A percentile compares a stretch with the other conserved stretches of the same genome.
phyloP scores from a whole-genome alignment of 176 grass and related monocot species.

The Thalia dealbata region DNA sequence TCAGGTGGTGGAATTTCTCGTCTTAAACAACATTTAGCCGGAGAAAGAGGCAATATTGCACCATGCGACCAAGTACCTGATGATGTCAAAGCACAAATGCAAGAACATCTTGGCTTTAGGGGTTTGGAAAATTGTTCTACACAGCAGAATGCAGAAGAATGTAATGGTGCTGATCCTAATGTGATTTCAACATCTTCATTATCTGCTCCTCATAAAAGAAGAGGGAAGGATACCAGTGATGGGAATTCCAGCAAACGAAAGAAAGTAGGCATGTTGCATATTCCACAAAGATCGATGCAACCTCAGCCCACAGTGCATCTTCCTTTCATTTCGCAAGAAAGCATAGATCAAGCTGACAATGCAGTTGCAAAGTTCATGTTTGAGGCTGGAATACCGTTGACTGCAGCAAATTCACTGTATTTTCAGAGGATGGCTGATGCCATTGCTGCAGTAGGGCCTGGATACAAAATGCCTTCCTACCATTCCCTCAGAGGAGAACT shows the following conservation, averaged over 20 bases:
- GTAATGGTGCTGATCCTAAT: constrained; percentile 11
- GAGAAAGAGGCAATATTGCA: constrained; percentile 30
- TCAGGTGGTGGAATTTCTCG: constrained; percentile 26
- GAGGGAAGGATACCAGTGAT: constrained; percentile 13
- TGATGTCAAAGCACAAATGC: constrained; percentile 28
- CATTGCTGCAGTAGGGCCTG: constrained; percentile 15
- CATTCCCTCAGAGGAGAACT: constrained; percentile 1
- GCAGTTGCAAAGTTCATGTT: constrained; percentile 16
- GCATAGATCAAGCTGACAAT: constrained; percentile 15
- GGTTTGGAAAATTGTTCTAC: constrained; percentile 10
- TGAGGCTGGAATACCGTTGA: constrained; percentile 7
- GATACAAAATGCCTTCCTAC: constrained; percentile 16
- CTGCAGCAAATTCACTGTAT: constrained; percentile 6
- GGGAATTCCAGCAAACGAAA: constrained; percentile 4
- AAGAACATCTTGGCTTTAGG: constrained; percentile 26
- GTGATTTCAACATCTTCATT: constrained; percentile 6
- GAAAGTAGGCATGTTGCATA: constrained; percentile 5
- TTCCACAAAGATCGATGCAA: background rate
- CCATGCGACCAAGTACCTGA: constrained; percentile 23
- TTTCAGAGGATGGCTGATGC: constrained; percentile 20
- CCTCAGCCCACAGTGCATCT: background rate
- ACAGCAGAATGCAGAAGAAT: constrained; percentile 7
- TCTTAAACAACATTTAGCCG: constrained; percentile 28
- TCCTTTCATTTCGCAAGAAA: constrained; percentile 17
- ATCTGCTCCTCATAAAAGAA: constrained; percentile 14